A percentile compares a stretch with the other conserved stretches of the same genome.
phyloP scores from a whole-genome alignment of 345 rosid genomes.

The Populus ilicifolia region DNA sequence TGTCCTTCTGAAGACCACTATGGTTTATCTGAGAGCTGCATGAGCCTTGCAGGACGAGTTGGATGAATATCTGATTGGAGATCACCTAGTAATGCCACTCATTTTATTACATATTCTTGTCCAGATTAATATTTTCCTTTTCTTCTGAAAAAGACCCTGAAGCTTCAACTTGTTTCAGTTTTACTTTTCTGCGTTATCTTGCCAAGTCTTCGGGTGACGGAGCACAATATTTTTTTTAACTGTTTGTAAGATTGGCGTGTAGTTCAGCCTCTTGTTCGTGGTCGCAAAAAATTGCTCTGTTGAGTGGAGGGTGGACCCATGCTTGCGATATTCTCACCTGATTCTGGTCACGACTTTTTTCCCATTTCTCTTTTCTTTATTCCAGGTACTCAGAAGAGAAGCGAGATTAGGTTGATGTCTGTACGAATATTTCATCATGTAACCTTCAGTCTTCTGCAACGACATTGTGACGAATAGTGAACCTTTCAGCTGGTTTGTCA shows the following conservation, averaged over 20 bases:
- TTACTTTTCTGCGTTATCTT: neutral
- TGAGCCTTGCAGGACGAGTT: neutral
- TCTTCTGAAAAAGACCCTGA: neutral
- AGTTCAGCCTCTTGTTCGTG: neutral
- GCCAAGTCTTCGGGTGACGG: neutral
- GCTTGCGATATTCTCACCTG: neutral
- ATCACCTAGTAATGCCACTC: neutral
- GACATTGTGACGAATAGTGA: neutral
- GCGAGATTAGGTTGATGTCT: constrained; percentile 56
- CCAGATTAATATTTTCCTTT: neutral
- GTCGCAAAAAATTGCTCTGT: neutral
- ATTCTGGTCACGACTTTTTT: neutral
- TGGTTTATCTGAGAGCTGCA: neutral
- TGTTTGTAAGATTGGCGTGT: neutral
- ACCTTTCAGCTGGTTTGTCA: neutral
- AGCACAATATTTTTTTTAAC: neutral
- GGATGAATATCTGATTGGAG: neutral
- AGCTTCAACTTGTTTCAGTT: neutral
- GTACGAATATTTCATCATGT: neutral
- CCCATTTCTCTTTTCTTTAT: neutral
- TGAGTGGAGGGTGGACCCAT: neutral
- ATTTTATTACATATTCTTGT: neutral
- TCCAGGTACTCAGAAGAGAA: constrained; percentile 76
- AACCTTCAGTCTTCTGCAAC: neutral
- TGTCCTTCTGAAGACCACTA: neutral